Base-by-base conservation (phyloP, 108 stramenopile genomes). In the Ochromonas danica region DNA sequence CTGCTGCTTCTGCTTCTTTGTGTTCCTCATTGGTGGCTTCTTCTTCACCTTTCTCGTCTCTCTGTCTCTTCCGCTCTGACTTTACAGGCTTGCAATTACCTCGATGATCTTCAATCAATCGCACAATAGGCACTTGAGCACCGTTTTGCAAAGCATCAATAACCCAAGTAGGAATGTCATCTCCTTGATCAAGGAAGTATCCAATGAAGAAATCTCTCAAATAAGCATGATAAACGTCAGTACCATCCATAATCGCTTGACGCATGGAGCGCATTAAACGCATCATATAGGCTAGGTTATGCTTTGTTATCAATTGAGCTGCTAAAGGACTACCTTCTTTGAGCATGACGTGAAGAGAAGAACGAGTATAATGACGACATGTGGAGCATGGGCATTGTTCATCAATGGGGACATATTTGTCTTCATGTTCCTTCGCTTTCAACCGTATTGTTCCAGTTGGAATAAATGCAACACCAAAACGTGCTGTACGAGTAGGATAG, bases 211-310 rank as follows among this genome's bases (percentile, higher is more conserved):
- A 51, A 51, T 51, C 6, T 51, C 45, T 14, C 45, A 51, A 14
- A 51, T 51, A 51, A 51, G 6, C 6, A 6, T 14, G 6, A 82
- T 89, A 98, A 0, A 74, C 40, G 61, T 90, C 40, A 45, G 6
- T 14, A 39, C 36, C 86, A 61, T 91, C 87, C 39, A 95, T 70
- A 43, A 96, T 94, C 1, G 95, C 91, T 40, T 89, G 63, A 78
- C 97, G 89, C 97, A 98, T 98, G 33, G 81, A 70, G 0, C 90
- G 82, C 61, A 89, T 91, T 41, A 98, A 61, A 41, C 80, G 40
- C 92, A 94, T 92, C 95, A 98, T 94, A 81, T 96, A 98, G 14
- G 91, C 90, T 61, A 98, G 79, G 79, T 98, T 98, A 85, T 98
- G 97, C 75, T 92, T 90, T 39, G 95, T 96, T 77, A 98, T 77